Base-by-base conservation (phyloP, 768 basidiomycete genomes). In the Phaffia tasmanica region DNA sequence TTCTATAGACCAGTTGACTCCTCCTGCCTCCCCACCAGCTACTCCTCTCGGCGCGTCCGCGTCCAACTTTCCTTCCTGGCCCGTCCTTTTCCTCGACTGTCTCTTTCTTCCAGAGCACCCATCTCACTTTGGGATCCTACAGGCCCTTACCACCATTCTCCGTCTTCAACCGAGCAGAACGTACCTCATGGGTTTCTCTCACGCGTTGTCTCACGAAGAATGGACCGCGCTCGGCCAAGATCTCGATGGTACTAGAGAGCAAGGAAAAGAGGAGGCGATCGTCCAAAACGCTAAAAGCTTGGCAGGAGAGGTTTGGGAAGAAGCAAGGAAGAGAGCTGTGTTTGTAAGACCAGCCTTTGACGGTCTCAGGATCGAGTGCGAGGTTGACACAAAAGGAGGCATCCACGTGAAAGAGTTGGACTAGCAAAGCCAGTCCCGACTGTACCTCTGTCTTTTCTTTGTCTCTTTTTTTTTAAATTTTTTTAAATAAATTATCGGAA, bases 91-190 rank as follows among this genome's bases (percentile, higher is more conserved):
- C 58, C 79, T 91, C 49, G 90, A 94, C 75, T 88, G 87, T 70
- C 78, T 94, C 46, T 79, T 73, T 5, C 51, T 88, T 2, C 72
- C 75, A 8, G 73, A 80, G 2, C 87, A 89, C 73, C 82, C 79
- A n/a, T 90, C 88, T 9, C 91, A 94, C 75, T 82, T 88, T 72
- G 87, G 87, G 4, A 72, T 91, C n/a, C 78, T 77, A 35, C 81
- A 86, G 69, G 80, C 89, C 1, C 77, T 88, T 3, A 75, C 74
- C 14, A 75, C 81, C 1, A 81, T 85, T 30, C 77, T 84, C 69
- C 78, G 80, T 68, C 76, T 91, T 62, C 78, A 80, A 23, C 84
- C 87, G 6, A 70, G 69, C 49, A 79, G 82, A 70, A 88, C 83
- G 19, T 91, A 91, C 73, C 74, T 89, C 64, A 81, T 81, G 11